Evolutionary conservation across 768 basidiomycete genomes (phyloP).

Genomic region (Sporobolomyces roseus): DNA sequence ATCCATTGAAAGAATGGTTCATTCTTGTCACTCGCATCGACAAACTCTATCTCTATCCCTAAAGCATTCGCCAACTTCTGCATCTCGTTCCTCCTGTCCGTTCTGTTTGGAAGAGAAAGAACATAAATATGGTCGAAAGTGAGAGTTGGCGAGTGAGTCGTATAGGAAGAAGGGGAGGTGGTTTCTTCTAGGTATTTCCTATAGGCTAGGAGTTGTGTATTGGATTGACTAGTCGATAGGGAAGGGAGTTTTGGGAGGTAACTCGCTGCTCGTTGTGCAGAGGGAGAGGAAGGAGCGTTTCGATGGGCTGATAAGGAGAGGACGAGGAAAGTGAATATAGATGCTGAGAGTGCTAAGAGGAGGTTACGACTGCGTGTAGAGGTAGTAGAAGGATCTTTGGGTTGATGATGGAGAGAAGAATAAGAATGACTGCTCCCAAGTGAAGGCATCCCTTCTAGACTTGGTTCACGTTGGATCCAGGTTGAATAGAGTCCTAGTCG

Average conservation of each 20-base stretch:
- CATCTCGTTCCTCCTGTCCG: constrained; percentile 44
- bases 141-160: constrained; percentile 29
- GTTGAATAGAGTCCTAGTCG: too few species aligned
- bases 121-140: constrained; percentile 45
- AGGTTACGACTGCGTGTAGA: too few species aligned
- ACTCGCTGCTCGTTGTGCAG: not conserved
- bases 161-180: not conserved
- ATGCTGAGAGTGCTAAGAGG: not conserved
- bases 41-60: constrained; percentile 42
- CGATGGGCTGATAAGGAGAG: constrained; percentile 5
- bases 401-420: not conserved
- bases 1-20: constrained; percentile 44
- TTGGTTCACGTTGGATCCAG: too few species aligned
- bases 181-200: constrained; percentile 4
- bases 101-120: constrained; percentile 41
- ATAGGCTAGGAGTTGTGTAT: constrained; percentile 10
- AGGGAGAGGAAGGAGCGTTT: not conserved
- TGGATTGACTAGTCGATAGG: not conserved
- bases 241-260: constrained; percentile 5
- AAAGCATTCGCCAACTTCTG: constrained; percentile 40
- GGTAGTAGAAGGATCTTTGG: too few species aligned
- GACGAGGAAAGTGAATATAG: not conserved
- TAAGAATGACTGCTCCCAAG: too few species aligned
- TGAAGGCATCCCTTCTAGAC: too few species aligned
- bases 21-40: constrained; percentile 43